Evolutionary conservation across 192 early-diverging fungal species (phyloP), one percentile per base, ranked within the genome.

Genomic region (Lobosporangium transversale): DNA sequence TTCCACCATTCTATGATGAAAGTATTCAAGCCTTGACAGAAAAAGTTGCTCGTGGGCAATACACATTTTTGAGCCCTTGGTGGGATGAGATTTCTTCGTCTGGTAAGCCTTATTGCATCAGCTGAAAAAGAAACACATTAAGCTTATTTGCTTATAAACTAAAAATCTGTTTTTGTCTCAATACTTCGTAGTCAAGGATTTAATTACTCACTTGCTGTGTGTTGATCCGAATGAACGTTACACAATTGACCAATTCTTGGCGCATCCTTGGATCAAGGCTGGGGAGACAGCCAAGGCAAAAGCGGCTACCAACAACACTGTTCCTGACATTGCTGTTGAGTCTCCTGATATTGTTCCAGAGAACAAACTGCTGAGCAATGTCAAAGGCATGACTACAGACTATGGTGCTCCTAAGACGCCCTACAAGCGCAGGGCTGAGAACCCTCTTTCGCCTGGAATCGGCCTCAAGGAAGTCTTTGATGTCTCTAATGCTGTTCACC

Each of bases 11-110:
- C 61, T 92, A 94, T 62, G 93, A 93, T 66, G 92, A 93, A 57
- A 91, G 92, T 59, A 89, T 91, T 48, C 84, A 86, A 54, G 80
- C 83, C 4, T 80, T 96, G 53, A 92, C 92, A 11, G 89, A 92
- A 80, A 96, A 96, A 79, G 92, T 98, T 18, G 89, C 91, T 1
- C 85, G 87, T 58, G 95, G 95, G 12, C 84, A 93, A 63, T 97
- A 89, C 70, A 86, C 89, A 31, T 98, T 94, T 59, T 82, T 94
- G 30, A 89, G 87, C 51, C 93, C 93, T 40, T 94, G 95, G 93
- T 98, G 97, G 97, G 92, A 94, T 80, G 70, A 88, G 26, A 92
- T 98, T 31, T 90, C 90, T 21, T 67, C 70, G 20, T 84, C 85
- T 58, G 71, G 84, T 85, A 74, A 60, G 74, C 67, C 30, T 30